Conservation (phyloP, 768 basidiomycete species). For the Boletus sensibilis region DNA sequence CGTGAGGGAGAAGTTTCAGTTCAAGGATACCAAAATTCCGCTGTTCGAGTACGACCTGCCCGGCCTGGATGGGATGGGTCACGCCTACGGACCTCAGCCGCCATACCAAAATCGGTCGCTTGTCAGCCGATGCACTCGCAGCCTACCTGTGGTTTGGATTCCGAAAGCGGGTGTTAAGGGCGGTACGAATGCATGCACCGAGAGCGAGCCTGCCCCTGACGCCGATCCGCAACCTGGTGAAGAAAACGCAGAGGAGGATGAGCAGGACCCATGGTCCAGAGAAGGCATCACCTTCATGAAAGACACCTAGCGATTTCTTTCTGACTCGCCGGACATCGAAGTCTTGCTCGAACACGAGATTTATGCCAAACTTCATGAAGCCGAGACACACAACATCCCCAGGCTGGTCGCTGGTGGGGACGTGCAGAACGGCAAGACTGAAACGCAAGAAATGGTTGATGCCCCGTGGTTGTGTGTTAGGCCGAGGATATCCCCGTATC, state of each 20-base stretch:
- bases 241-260: too few relatives aligned
- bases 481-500: not conserved
- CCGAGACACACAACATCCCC: constrained; percentile 1
- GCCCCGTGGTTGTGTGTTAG: not conserved
- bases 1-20: not conserved
- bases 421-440: not conserved
- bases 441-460: not conserved
- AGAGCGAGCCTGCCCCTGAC: not conserved
- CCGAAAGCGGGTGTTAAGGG: not conserved
- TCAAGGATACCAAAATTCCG: not conserved
- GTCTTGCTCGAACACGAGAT: not conserved
- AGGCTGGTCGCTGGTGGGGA: not conserved
- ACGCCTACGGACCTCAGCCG: not conserved
- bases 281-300: not conserved
- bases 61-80: not conserved
- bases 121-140: not conserved
- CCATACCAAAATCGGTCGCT: not conserved
- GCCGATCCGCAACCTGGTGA: not conserved
- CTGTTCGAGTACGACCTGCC: not conserved
- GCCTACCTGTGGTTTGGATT: not conserved
- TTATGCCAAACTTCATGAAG: not conserved
- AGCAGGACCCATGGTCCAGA: not conserved
- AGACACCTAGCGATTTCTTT: constrained; percentile 6
- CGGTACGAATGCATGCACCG: not conserved
- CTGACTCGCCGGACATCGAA: not conserved